Conservation (phyloP, 179 eudicot genomes). For the Silene vulgaris region DNA sequence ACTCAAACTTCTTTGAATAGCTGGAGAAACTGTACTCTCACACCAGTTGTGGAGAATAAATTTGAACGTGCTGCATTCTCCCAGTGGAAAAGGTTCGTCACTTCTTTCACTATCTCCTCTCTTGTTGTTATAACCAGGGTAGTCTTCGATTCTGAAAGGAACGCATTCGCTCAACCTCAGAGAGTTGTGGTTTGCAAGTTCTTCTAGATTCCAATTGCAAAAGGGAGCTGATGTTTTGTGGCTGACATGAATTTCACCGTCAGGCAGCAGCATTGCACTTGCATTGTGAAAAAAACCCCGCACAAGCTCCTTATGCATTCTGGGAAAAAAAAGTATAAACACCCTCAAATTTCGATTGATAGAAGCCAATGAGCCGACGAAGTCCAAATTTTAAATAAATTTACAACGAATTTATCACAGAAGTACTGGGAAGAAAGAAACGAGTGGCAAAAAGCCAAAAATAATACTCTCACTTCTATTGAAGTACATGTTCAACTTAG, state of each 20-base stretch:
- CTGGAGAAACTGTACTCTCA: slow-evolving; percentile 9
- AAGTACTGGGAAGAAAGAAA: not conserved
- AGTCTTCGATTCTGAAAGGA: slow-evolving; percentile 40
- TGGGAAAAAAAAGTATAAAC: not conserved
- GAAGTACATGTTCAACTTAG: too few relatives aligned
- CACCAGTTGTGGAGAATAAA: slow-evolving; percentile 23
- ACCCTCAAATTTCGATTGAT: not conserved
- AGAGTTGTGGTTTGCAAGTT: slow-evolving; percentile 36
- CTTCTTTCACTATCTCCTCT: slow-evolving; percentile 45
- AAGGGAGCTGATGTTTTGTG: slow-evolving; percentile 52
- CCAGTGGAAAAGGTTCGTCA: slow-evolving; percentile 49
- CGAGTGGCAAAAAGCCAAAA: too few relatives aligned
- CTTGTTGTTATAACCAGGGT: slow-evolving; percentile 64
- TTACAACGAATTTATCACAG: not conserved
- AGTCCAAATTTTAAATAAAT: too few relatives aligned
- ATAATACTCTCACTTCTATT: too few relatives aligned
- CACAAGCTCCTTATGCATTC: slow-evolving; percentile 46
- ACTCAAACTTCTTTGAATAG: slow-evolving; percentile 1
- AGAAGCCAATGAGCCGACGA: too few relatives aligned
- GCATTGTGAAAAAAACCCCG: slow-evolving; percentile 51
- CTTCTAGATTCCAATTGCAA: slow-evolving; percentile 42
- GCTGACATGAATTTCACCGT: slow-evolving; percentile 55
- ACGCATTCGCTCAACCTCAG: slow-evolving; percentile 29
- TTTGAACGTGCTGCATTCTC: slow-evolving; percentile 48
- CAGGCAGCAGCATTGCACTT: slow-evolving; percentile 38